These are phyloP conservation scores for Apophysomyces sp. DNA, from an alignment of 371 early-diverging fungal genomes.

Conservation along the genomic window DNA sequence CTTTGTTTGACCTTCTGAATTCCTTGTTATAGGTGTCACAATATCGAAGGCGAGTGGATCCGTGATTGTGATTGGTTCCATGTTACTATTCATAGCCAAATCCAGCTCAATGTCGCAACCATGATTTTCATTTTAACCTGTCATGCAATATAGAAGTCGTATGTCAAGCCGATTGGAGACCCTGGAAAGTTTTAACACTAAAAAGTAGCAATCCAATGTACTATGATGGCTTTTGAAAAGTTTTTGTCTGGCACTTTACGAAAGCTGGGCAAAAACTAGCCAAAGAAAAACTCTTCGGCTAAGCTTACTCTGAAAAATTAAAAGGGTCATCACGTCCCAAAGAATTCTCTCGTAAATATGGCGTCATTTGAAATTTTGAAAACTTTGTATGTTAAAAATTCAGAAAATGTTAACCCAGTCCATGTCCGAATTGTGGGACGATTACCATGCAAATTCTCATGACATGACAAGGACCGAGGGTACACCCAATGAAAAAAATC, in stretches of 20 bases:
- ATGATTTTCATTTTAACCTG: neutral
- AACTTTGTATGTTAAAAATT: neutral
- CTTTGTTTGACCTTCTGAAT: neutral
- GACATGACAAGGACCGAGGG: neutral
- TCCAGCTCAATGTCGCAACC: neutral
- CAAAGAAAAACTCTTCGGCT: constrained; percentile 41
- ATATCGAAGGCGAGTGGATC: neutral
- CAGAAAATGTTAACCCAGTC: neutral
- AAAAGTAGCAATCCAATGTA: constrained; percentile 33
- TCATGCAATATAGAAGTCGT: constrained; percentile 8
- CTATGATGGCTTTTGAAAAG: constrained; percentile 40
- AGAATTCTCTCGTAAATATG: neutral
- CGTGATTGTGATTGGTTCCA: neutral
- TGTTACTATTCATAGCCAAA: neutral
- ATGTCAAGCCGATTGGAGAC: constrained; percentile 52
- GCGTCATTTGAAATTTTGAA: neutral
- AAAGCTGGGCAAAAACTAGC: constrained; percentile 29
- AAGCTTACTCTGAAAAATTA: constrained; percentile 22
- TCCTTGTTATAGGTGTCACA: neutral
- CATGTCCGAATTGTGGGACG: constrained; percentile 2
- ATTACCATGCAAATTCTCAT: neutral
- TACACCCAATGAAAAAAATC: neutral
- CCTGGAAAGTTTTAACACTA: constrained; percentile 23
- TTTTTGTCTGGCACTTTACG: constrained; percentile 24
- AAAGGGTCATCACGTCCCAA: constrained; percentile 1